phyloP scores from a whole-genome alignment of 148 eudicot species.

The Persicaria tinctoria region DNA sequence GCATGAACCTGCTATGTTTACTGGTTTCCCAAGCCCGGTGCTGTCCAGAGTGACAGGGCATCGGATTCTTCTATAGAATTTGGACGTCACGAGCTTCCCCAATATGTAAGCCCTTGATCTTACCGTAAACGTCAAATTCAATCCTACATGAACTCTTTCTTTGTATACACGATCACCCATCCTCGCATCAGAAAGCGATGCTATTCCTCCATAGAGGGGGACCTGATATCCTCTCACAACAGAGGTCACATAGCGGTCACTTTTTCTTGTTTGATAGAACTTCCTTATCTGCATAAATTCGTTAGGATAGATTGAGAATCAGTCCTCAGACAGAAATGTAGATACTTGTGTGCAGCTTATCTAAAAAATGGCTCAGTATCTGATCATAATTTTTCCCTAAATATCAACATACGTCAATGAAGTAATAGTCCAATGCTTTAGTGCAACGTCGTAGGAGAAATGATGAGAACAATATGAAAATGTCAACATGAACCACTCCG shows the following conservation, averaged over 20 bases:
- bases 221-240: conserved; percentile 43
- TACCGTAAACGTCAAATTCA: conserved; percentile 63
- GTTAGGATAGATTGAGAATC: not conserved
- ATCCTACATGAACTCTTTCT: conserved; percentile 34
- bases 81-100: conserved; percentile 69
- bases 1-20: conserved; percentile 36
- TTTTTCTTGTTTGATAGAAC: conserved; percentile 69
- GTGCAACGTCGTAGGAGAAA: not conserved
- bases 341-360: not conserved
- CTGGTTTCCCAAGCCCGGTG: conserved; percentile 45
- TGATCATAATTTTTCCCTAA: not conserved
- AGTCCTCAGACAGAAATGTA: not conserved
- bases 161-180: conserved; percentile 12
- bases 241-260: conserved; percentile 27
- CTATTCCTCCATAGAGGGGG: conserved; percentile 65
- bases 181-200: conserved; percentile 25
- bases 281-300: conserved; percentile 37
- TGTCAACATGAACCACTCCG: not conserved
- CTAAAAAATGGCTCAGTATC: not conserved
- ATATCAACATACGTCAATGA: too few species aligned
- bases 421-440: not conserved
- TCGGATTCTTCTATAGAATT: conserved; percentile 40
- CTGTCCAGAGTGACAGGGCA: conserved; percentile 49
- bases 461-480: not conserved
- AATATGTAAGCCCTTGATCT: conserved; percentile 69